Conservation (phyloP, 768 basidiomycete species). For the Dioszegia aurantiaca region DNA sequence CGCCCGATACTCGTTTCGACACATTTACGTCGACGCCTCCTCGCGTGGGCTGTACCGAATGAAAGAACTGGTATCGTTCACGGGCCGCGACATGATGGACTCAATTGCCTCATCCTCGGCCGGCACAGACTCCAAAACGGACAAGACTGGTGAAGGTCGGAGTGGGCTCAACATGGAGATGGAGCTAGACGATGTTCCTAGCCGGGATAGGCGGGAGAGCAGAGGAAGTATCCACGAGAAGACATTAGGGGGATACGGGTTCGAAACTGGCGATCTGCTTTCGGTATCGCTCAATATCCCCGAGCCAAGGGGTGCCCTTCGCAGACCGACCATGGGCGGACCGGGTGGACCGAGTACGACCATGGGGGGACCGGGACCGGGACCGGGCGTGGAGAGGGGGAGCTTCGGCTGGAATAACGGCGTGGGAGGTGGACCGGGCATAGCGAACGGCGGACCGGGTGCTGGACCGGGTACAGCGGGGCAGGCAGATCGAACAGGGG, state of each 20-base stretch:
- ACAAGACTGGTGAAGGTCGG: not conserved
- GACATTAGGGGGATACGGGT: conserved; percentile 40
- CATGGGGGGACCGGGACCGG: not conserved
- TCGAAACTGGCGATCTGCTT: conserved; percentile 43
- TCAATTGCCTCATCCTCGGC: not conserved
- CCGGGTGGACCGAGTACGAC: not conserved
- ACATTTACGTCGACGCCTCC: conserved; percentile 46
- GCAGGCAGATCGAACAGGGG: conserved; percentile 1
- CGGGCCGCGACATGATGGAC: conserved; percentile 34
- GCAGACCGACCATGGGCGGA: conserved; percentile 1
- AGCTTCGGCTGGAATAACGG: not conserved
- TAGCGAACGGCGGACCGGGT: not conserved
- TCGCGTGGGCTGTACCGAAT: conserved; percentile 37
- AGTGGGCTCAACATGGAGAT: conserved; percentile 31
- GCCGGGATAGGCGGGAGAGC: not conserved
- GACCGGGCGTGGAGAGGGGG: not conserved
- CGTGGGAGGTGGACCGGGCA: not conserved
- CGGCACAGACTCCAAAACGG: not conserved
- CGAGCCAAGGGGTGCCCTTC: conserved; percentile 25
- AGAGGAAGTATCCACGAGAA: conserved; percentile 36
- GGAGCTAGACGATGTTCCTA: conserved; percentile 25
- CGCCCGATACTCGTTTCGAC: conserved; percentile 42
- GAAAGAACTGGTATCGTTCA: conserved; percentile 39
- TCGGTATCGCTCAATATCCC: conserved; percentile 33
- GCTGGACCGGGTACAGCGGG: not conserved